Conservation (phyloP, 164 flowering plant genomes). For the Tetrastigma voinierianum region DNA sequence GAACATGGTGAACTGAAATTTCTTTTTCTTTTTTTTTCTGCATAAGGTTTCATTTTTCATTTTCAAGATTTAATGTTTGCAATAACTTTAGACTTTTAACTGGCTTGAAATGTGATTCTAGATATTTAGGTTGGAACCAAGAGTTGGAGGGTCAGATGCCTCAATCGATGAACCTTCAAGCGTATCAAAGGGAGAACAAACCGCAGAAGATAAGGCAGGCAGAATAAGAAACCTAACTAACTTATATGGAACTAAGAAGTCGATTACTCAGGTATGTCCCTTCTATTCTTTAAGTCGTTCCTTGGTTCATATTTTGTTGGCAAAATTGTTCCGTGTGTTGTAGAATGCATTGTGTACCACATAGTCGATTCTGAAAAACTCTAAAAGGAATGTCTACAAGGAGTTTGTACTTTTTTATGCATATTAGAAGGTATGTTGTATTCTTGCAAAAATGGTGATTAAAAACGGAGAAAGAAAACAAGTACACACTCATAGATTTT, state of each 20-base stretch:
- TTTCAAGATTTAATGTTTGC: not conserved
- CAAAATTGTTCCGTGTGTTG: too few species aligned
- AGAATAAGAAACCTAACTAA: constrained; percentile 24
- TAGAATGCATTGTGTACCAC: too few species aligned
- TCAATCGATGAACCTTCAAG: constrained; percentile 27
- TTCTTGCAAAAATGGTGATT: too few species aligned
- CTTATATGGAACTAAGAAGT: constrained; percentile 49
- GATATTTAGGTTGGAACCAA: constrained; percentile 81
- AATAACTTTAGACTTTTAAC: too few species aligned
- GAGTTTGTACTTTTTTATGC: too few species aligned
- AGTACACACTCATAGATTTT: too few species aligned
- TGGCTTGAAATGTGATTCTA: constrained; percentile 22
- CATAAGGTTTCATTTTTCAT: not conserved
- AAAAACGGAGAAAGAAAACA: too few species aligned
- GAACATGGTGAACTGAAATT: not conserved
- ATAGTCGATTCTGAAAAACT: too few species aligned
- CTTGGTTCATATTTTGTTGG: too few species aligned
- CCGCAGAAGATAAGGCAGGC: constrained; percentile 22
- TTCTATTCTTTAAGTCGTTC: not conserved
- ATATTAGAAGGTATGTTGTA: too few species aligned
- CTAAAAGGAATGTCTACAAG: too few species aligned
- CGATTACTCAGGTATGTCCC: constrained; percentile 39
- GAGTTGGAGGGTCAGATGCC: constrained; percentile 26
- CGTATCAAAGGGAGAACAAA: constrained; percentile 22
- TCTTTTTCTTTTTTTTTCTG: not conserved